Conservation (phyloP, 257 asterid genomes). For the Primulina tabacum region DNA sequence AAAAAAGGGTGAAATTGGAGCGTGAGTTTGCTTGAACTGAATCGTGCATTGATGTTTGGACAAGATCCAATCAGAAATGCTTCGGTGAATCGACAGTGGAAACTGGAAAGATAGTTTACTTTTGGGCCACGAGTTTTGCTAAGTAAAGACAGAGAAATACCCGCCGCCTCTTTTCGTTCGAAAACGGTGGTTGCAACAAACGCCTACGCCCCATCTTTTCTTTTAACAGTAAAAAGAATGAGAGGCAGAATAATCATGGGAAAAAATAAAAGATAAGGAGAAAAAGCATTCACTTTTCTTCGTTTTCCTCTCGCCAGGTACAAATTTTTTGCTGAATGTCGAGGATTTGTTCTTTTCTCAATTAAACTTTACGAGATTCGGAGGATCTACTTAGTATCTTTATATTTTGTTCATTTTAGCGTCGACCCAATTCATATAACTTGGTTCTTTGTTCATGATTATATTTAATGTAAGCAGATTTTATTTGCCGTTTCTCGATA, state of each 20-base stretch:
- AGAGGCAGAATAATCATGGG: not conserved
- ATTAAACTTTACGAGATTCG: conserved; percentile 3
- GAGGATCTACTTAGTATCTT: conserved; percentile 30
- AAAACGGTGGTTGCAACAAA: conserved; percentile 30
- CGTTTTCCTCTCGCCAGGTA: conserved; percentile 20
- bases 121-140: too few relatives aligned
- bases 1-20: too few relatives aligned
- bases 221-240: not conserved
- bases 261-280: not conserved
- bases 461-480: not conserved
- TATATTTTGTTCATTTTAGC: not conserved
- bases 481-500: not conserved
- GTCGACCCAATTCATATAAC: conserved; percentile 1
- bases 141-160: conserved; percentile 9
- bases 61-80: too few relatives aligned
- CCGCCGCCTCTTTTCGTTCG: conserved; percentile 41
- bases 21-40: too few relatives aligned
- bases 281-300: not conserved
- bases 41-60: too few relatives aligned
- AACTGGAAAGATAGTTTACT: too few relatives aligned
- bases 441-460: not conserved
- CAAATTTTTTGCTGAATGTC: not conserved
- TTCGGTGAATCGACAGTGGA: too few relatives aligned
- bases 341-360: conserved; percentile 3
- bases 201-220: conserved; percentile 23